Base-by-base conservation (phyloP, 345 rosid genomes). In the Pugionium cornutum region DNA sequence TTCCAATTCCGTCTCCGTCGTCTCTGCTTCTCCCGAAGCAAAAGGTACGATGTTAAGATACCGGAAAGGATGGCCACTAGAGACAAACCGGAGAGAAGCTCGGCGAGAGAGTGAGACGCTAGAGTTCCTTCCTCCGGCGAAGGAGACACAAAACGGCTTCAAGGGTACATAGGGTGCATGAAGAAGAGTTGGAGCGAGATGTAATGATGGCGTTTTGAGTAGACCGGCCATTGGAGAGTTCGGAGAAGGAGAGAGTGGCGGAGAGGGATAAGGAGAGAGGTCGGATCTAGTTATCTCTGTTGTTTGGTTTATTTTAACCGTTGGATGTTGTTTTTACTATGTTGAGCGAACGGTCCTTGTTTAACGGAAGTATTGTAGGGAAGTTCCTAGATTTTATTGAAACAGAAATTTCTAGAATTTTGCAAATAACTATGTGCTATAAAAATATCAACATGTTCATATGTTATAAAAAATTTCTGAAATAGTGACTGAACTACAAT, bases 11-110 rank as follows among this genome's bases (percentile, higher is more conserved):
- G 86, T 73, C 69, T 78, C 79, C 18, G 81, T 64, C 35, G 87
- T 81, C 58, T 84, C 90, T 0, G 88, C 70, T 53, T 91, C 97
- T 18, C 91, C 89, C 0, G 92, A 79, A 75, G 89, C 80, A 36
- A 82, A 84, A 25, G 86, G 81, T 28, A 66, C 75, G 50, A 81
- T 67, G 58, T 76, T 84, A 3, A 46, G 55, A 49, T 80, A 80
- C 52, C 86, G 80, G 56, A 62, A 69, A 41, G 86, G 75, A 59
- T 66, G 68, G 25, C 45, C 36, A 55, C 52, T 8, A 40, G 75
- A 39, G 54, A 70, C 46, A 58, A 68, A 63, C 39, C 73, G 81
- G 34, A 77, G 80, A 43, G 82, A 71, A 64, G 64, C 61, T 18
- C 18, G 18, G 18, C 18, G 18, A 18, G 18, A 18, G 18, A 18